Base-by-base conservation (phyloP, 345 rosid genomes). In the Eucalyptus cladocalyx region DNA sequence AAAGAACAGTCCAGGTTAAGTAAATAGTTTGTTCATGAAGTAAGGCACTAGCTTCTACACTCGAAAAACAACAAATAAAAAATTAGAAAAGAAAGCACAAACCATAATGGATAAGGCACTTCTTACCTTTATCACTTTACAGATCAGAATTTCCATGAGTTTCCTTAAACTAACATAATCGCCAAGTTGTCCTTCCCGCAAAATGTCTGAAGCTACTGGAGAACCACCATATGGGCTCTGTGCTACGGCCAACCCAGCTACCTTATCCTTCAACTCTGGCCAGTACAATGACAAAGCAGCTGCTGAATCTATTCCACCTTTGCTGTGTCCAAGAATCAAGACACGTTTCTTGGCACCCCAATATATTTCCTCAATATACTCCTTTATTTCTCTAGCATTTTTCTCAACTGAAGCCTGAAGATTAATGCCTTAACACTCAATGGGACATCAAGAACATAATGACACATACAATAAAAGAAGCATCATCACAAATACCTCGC, bases 171-270 rank as follows among this genome's bases (percentile, higher is more conserved):
- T 93, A 76, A 97, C 96, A 88, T 97, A 98, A 93, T 97, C 99
- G 80, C 99, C 99, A 19, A 97, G 97, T 92, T 98, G 99, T 80
- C 99, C 99, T 90, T 94, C 94, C 90, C 99, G 96, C 90, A 97
- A 93, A 86, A 97, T 96, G 94, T 98, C 99, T 4, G 98, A 95
- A 86, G 99, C 99, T 90, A 97, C 95, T 26, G 99, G 99, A 60
- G 97, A 95, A 56, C 99, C 99, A 56, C 99, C 99, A 90, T 97
- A 98, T 37, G 99, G 98, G 93, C 99, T 96, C 88, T 98, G 99
- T 24, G 98, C 97, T 87, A 98, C 90, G 62, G 91, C 99, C 90
- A 98, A 92, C 80, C 99, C 98, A 83, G 98, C 97, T 87, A 98
- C 99, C 93, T 97, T 98, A 90, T 97, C 99, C 89, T 96, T 96